Evolutionary conservation across 2,329 filamentous ascomycete genomes (phyloP), one percentile per base, ranked within the genome.

Genomic region (Nakataea oryzae): DNA sequence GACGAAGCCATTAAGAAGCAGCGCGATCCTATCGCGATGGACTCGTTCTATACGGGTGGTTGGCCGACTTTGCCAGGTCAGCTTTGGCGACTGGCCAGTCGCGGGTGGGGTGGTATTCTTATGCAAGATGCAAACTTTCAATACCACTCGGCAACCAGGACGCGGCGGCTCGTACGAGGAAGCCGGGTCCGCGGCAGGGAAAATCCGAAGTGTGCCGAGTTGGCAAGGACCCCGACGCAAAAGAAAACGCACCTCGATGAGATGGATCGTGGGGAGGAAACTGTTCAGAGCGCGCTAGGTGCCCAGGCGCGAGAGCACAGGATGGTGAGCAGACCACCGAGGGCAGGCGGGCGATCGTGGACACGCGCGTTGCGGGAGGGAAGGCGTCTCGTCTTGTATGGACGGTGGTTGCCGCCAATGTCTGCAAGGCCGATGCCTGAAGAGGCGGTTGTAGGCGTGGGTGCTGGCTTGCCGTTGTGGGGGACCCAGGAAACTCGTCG

Each of bases 1-100:
- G 92, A 95, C 72, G 93, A 95, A 77, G 95, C 95, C 95, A 97
- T 99, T 65, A 72, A 71, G 64, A 28, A 27, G 32, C 32, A 21
- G 32, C 17, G 59, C 54, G 54, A 55, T 21, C 27, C 59, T 60
- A 28, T 34, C 26, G 28, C 50, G 47, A 32, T 55, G 21, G 56
- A 28, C 30, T 24, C 21, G 26, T 13, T 29, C 26, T 27, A 21
- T 24, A n/a, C 26, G 11, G 26, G 26, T 50, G 13, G 50, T 4
- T 13, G 28, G 34, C 27, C 14, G 32, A 12, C 14, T 41, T 21
- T 27, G 32, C 13, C 26, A 3, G 8, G 24, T 29, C 58, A 47
- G 34, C 17, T 47, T 17, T 17, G 14, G 34, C 34, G 34, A 14
- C n/a, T n/a, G n/a, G n/a, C 17, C 17, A 21, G 34, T 47, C 17